Conservation (phyloP, 179 eudicot genomes). For the Spinacia oleracea region DNA sequence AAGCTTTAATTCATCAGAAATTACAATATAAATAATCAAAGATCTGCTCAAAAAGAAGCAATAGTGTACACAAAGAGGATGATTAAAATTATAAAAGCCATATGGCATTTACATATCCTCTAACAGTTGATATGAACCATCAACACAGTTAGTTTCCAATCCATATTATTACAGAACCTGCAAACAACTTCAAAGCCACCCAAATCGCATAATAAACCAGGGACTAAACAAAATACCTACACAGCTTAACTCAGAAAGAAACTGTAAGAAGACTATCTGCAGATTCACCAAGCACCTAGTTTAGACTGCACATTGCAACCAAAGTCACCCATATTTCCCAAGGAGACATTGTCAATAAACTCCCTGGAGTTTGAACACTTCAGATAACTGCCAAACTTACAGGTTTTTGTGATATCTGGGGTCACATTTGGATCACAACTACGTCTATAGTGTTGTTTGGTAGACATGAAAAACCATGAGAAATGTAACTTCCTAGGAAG, state of each 20-base stretch:
- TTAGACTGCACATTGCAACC: neutral
- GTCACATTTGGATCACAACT: neutral
- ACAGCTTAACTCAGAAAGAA: neutral
- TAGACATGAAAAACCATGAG: too few species aligned
- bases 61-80: too few species aligned
- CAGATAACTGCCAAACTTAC: neutral
- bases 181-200: neutral
- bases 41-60: too few species aligned
- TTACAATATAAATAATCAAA: too few species aligned
- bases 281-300: neutral
- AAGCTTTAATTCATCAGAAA: too few species aligned
- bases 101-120: neutral
- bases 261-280: neutral
- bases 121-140: neutral
- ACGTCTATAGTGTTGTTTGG: neutral
- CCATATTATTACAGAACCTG: neutral
- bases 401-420: neutral
- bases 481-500: too few species aligned
- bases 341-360: neutral
- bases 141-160: neutral
- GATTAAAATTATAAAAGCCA: neutral
- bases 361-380: neutral
- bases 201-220: neutral
- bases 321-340: neutral
- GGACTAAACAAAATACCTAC: neutral